Base-by-base conservation (phyloP, 2,329 filamentous ascomycete species). In the Lasiodiplodia theobromae region DNA sequence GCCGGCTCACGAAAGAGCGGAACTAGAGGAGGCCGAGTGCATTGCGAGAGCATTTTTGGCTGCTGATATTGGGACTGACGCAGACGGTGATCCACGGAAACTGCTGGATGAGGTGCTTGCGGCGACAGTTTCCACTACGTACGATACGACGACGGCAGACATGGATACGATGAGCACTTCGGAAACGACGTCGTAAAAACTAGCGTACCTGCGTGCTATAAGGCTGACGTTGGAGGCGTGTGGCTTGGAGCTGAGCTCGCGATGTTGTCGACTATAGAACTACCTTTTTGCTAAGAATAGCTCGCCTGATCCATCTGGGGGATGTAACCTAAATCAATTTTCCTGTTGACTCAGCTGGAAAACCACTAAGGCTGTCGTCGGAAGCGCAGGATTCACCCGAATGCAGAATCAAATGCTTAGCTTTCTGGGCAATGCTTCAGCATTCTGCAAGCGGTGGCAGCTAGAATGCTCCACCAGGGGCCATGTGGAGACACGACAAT, bases 1-100 rank as follows among this genome's bases (percentile, higher is more conserved):
- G 71, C 88, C 89, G 0, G 80, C 83, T 0, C 82, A 83, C 4
- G 93, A 97, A 74, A 84, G 85, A 65, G 78, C 81, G n/a, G 86
- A 87, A 47, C 82, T 97, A n/a, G 85, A 89, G 72, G 82, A 87
- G 71, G 93, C 94, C 28, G 82, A 84, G 70, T 73, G 73, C 23
- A 80, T 83, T 60, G 82, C 82, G 18, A 76, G 82, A 37, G 74
- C 78, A 3, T 84, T 85, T 53, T 74, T 85, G 2, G 75, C 76
- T 53, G 73, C 77, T 11, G 79, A 83, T 34, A 71, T 80, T n/a
- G 66, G 23, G 14, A 14, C 23, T 28, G 58, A n/a, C 21, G 71
- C 69, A 28, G 70, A 76, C 21, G 68, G 38, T 0, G 71, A 80
- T 56, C 78, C 82, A 3, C 77, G 77, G 56, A 70, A 53, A n/a